Evolutionary conservation across 495 filamentous ascomycete genomes (phyloP).

Genomic region (Tuber microsphaerosporum): DNA sequence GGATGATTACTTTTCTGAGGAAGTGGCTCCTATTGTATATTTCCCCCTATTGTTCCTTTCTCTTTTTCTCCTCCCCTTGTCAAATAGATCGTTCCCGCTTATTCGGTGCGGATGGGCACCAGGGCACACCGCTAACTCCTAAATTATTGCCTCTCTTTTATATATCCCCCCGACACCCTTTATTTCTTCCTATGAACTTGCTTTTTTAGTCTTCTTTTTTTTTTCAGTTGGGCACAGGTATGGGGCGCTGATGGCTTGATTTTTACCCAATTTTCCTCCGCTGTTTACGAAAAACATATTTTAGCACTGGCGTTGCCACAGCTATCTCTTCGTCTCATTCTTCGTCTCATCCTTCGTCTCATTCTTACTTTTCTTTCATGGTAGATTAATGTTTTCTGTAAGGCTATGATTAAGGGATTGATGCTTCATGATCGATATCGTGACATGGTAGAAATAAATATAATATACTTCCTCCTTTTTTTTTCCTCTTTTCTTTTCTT

Average conservation of each 20-base stretch:
- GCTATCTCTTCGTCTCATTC: not conserved
- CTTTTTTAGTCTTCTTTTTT: not conserved
- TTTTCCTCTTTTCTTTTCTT: not conserved
- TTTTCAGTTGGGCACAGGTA: not conserved
- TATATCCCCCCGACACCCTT: not conserved
- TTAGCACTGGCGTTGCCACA: not conserved
- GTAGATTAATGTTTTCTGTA: not conserved
- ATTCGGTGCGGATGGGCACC: not conserved
- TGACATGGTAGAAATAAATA: not conserved
- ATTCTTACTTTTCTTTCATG: not conserved
- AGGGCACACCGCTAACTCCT: not conserved
- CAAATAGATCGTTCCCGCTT: not conserved
- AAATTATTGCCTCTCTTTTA: not conserved
- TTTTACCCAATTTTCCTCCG: not conserved
- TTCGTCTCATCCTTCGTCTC: too few species aligned
- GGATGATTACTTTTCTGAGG: not conserved
- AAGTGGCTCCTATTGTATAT: not conserved
- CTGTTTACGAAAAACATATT: not conserved
- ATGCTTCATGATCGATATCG: not conserved
- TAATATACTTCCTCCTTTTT: too few species aligned
- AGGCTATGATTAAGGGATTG: not conserved
- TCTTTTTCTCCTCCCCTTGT: not conserved
- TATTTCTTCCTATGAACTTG: not conserved
- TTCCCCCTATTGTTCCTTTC: not conserved
- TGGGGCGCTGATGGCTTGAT: not conserved